phyloP scores from a whole-genome alignment of 176 grass and related monocot genomes.

The Saccharum officinarum region DNA sequence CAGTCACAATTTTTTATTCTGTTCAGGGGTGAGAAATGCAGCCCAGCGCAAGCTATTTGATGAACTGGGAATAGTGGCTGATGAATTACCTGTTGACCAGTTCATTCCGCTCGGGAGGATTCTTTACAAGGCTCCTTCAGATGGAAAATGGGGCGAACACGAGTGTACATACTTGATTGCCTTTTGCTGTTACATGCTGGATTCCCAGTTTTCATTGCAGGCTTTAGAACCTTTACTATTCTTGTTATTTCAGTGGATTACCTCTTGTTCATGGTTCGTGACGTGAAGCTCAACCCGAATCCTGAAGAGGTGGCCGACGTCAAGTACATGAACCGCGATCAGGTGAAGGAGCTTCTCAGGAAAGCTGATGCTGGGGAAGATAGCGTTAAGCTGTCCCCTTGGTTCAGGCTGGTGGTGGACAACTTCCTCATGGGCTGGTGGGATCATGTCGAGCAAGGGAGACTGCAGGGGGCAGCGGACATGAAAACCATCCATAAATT shows the following conservation, averaged over 20 bases:
- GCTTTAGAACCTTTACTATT: not conserved
- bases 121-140: conserved; percentile 92
- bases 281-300: conserved; percentile 70
- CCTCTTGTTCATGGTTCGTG: conserved; percentile 77
- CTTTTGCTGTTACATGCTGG: not conserved
- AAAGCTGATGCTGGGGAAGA: conserved; percentile 77
- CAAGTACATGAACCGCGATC: conserved; percentile 70
- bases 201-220: not conserved
- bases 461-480: conserved; percentile 51
- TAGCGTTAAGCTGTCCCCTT: conserved; percentile 75
- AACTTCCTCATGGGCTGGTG: conserved; percentile 93
- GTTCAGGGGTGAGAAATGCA: conserved; percentile 82
- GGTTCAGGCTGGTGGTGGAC: conserved; percentile 92
- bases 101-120: conserved; percentile 83
- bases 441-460: conserved; percentile 84
- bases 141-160: conserved; percentile 96
- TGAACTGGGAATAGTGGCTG: conserved; percentile 76
- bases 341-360: conserved; percentile 67
- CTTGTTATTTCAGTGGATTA: conserved; percentile 76
- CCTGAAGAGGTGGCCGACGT: conserved; percentile 73
- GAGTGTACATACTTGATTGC: conserved; percentile 51
- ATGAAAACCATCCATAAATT: conserved; percentile 88
- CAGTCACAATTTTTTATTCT: not conserved
- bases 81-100: conserved; percentile 74
- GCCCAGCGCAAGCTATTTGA: conserved; percentile 88